Evolutionary conservation across 176 grass and related monocot genomes (phyloP).

Genomic region (Echinochloa phyllopogon): DNA sequence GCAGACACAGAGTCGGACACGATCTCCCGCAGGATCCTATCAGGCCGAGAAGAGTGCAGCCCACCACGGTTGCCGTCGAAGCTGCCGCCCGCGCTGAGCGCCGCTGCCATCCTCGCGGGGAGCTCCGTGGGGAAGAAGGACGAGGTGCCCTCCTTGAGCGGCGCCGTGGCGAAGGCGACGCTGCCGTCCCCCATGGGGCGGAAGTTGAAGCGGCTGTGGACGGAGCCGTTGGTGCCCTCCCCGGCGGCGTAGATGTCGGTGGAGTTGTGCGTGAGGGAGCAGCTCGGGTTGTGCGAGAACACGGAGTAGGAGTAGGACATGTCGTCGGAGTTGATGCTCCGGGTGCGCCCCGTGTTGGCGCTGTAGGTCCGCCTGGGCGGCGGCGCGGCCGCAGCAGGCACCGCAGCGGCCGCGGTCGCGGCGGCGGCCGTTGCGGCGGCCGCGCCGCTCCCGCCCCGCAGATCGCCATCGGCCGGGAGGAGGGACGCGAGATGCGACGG

Average conservation of each 20-base stretch:
- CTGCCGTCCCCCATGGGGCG: constrained; percentile 91
- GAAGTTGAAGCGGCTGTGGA: constrained; percentile 93
- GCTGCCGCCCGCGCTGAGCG: constrained; percentile 50
- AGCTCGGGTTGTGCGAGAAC: constrained; percentile 98
- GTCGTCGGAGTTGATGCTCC: constrained; percentile 89
- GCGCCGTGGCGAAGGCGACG: constrained; percentile 72
- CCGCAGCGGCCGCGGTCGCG: not conserved
- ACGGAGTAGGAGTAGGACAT: constrained; percentile 94
- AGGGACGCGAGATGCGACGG: constrained; percentile 25
- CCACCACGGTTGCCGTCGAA: constrained; percentile 66
- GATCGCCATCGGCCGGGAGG: constrained; percentile 45
- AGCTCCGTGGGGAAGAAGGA: constrained; percentile 91
- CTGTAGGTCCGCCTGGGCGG: constrained; percentile 66
- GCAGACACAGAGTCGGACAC: constrained; percentile 60
- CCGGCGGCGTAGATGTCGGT: constrained; percentile 94
- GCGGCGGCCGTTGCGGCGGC: not conserved
- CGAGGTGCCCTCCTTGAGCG: constrained; percentile 53
- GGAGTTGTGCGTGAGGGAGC: constrained; percentile 92
- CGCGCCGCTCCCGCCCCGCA: constrained; percentile 24
- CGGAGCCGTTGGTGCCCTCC: constrained; percentile 96
- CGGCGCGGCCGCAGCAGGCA: constrained; percentile 16
- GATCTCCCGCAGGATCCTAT: constrained; percentile 71
- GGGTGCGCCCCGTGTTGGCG: constrained; percentile 68
- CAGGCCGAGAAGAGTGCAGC: constrained; percentile 50
- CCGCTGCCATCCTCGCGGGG: constrained; percentile 58